Percentiles rank a stretch among this genome's conserved stretches.
These are phyloP conservation scores for Centella asiatica DNA, from an alignment of 129 eudicot genomes.

Conservation along the genomic window DNA sequence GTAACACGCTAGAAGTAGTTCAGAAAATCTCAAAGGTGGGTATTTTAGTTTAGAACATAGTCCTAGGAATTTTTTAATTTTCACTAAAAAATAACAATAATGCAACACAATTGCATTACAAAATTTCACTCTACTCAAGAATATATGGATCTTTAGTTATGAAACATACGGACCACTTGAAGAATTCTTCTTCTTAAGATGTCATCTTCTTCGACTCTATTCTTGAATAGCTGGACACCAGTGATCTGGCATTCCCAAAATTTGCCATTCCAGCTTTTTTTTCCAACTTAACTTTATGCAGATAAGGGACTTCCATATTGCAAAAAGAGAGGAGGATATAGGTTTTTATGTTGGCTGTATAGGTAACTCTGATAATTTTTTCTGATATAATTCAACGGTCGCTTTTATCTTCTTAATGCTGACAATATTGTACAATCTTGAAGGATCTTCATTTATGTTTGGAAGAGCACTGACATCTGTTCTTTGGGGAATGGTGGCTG, in stretches of 20 bases:
- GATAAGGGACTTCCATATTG: slow-evolving; percentile 81
- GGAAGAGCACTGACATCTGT: slow-evolving; percentile 86
- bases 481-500: slow-evolving; percentile 83
- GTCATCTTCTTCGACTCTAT: no score
- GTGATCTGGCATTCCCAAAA: background rate
- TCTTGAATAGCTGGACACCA: no score
- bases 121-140: no score
- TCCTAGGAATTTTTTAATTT: no score
- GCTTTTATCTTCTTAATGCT: background rate
- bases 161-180: no score
- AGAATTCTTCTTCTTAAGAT: no score
- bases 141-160: no score
- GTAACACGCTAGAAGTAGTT: no score
- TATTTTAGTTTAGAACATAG: no score
- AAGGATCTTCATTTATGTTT: slow-evolving; percentile 79
- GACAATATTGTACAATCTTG: slow-evolving; percentile 15
- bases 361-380: slow-evolving; percentile 38
- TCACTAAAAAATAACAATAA: no score
- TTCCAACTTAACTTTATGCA: slow-evolving; percentile 15
- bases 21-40: no score
- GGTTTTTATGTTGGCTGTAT: slow-evolving; percentile 87
- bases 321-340: slow-evolving; percentile 71
- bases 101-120: no score
- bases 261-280: background rate
- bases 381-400: background rate